phyloP scores from a whole-genome alignment of 345 rosid species.

The Erucastrum elatum region DNA sequence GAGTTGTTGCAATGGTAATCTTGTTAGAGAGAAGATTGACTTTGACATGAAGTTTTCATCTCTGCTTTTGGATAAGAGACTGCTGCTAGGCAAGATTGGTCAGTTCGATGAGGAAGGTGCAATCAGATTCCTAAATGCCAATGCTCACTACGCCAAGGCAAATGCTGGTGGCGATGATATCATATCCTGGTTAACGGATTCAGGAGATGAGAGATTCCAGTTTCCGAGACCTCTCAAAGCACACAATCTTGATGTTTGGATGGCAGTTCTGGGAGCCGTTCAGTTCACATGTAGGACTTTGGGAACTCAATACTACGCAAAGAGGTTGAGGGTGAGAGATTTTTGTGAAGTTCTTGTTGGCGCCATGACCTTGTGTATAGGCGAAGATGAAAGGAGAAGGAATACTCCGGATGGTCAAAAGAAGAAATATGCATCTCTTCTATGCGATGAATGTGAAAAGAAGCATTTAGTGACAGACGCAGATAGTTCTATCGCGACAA shows the following conservation, averaged over 20 bases:
- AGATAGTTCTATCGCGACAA: not conserved
- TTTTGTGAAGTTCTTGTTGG: not conserved
- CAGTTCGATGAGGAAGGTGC: slow-evolving; percentile 13
- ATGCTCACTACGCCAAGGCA: slow-evolving; percentile 17
- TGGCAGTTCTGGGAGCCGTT: slow-evolving; percentile 31
- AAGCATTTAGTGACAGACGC: not conserved
- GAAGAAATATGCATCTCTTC: slow-evolving; percentile 34
- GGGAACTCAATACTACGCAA: slow-evolving; percentile 9
- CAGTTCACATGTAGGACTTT: slow-evolving; percentile 22
- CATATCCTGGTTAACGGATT: slow-evolving; percentile 24
- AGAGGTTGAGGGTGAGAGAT: not conserved
- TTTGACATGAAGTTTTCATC: slow-evolving; percentile 19
- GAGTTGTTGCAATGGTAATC: not conserved
- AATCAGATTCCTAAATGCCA: not conserved
- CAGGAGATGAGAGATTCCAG: slow-evolving; percentile 9
- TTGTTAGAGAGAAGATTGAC: slow-evolving; percentile 25
- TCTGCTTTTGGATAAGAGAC: slow-evolving; percentile 36
- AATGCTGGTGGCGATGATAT: slow-evolving; percentile 16
- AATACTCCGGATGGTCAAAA: slow-evolving; percentile 9
- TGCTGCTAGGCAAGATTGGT: not conserved
- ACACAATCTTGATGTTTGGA: slow-evolving; percentile 26
- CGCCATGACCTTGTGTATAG: not conserved
- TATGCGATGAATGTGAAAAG: slow-evolving; percentile 7
- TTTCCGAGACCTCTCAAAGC: slow-evolving; percentile 19
- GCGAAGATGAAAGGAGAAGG: slow-evolving; percentile 25